A percentile compares a stretch with the other conserved stretches of the same genome.
These are phyloP conservation scores for Mycena galopus DNA, from an alignment of 768 basidiomycete species.

Conservation along the genomic window DNA sequence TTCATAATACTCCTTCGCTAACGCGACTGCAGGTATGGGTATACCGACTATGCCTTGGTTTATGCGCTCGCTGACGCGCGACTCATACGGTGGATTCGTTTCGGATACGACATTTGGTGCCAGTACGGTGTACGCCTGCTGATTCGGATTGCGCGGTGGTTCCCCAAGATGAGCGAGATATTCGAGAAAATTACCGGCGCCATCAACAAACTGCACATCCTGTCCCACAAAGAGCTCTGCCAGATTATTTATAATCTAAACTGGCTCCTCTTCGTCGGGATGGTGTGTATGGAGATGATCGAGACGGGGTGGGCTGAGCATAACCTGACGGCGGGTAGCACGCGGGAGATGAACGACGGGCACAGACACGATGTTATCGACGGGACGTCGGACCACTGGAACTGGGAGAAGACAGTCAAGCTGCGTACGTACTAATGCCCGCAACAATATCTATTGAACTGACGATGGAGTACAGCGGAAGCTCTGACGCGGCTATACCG, in stretches of 20 bases:
- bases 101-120: not conserved
- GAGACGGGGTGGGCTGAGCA: slow-evolving; percentile 39
- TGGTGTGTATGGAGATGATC: slow-evolving; percentile 46
- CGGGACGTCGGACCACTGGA: slow-evolving; percentile 23
- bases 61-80: not conserved
- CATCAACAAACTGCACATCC: slow-evolving; percentile 19
- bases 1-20: not conserved
- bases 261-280: slow-evolving; percentile 40
- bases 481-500: not conserved
- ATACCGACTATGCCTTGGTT: slow-evolving; percentile 21
- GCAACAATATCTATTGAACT: too few relatives aligned
- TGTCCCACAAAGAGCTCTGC: slow-evolving; percentile 42
- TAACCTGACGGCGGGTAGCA: slow-evolving; percentile 34
- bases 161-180: not conserved
- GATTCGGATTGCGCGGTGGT: not conserved
- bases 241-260: slow-evolving; percentile 42
- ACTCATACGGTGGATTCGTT: not conserved
- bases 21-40: slow-evolving; percentile 14
- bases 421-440: too few relatives aligned
- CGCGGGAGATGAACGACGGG: slow-evolving; percentile 36
- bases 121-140: not conserved
- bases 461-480: too few relatives aligned
- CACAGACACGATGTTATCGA: slow-evolving; percentile 34
- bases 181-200: not conserved
- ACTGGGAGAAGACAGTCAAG: slow-evolving; percentile 25